Base-by-base conservation (phyloP, 768 basidiomycete species). In the Suillus fuscotomentosus region DNA sequence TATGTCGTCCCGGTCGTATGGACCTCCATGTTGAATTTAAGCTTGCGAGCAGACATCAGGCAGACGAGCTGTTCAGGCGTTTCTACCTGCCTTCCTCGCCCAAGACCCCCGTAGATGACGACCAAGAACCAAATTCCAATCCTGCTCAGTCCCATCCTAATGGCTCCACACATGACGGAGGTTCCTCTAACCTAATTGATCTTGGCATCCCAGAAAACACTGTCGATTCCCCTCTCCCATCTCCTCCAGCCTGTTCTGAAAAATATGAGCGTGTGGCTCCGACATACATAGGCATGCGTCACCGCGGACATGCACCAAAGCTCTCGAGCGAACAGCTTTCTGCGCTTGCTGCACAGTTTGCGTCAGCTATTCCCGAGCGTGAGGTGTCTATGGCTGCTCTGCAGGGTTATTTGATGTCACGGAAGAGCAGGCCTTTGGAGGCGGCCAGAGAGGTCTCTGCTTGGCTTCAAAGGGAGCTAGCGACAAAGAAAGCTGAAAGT, bases 1-100 rank as follows among this genome's bases (percentile, higher is more conserved):
- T 94, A 31, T 84, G 83, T 69, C 86, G 92, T 50, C 88, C 91
- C 1, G 92, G 92, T 31, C 86, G 92, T 14, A 88, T 94, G 86
- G 91, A 94, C 71, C 71, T 92, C 22, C 89, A 91, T 68, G 77
- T 94, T 63, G 87, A 92, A 71, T 93, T 92, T 77, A 84, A 84
- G 70, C 80, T 87, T n/a, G 88, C 92, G 15, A 90, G 87, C 71
- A 82, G 77, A 64, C 86, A 82, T 75, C 91, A 93, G 68, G 88
- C 87, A 3, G 75, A 75, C 42, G 85, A 88, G 69, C 78, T 94
- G 8, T 94, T 86, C 74, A 82, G 78, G 39, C 80, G 83, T 62
- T 94, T 94, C 77, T 94, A 88, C 71, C 76, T 86, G 17, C 86
- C 86, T 17, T 53, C 51, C 9, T 53, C 65, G 20, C 53, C 5